Base-by-base conservation (phyloP, 352 stramenopile genomes). In the Globisporangium cederbergense region DNA sequence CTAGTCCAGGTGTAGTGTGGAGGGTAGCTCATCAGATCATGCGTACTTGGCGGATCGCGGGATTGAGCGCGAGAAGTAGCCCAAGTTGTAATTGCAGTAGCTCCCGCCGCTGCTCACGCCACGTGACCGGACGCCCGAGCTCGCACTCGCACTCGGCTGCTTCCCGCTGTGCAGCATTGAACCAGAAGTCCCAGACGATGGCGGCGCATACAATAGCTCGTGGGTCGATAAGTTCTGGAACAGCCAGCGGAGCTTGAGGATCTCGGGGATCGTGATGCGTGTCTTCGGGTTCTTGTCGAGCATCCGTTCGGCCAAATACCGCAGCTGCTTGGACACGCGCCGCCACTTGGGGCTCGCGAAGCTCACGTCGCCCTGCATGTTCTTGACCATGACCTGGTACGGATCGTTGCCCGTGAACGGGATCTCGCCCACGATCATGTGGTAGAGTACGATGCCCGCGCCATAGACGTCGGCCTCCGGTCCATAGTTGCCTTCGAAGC, bases 391-490 rank as follows among this genome's bases (percentile, higher is more conserved):
- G 57, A 88, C 55, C 32, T 85, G 76, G 59, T 88, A 81, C 25
- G 62, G 67, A 56, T 87, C 69, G 0, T 45, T 51, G 25, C 79
- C 72, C 6, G 22, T 43, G 58, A 89, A 90, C 36, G 79, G 81
- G 20, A 83, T 74, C 30, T 71, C 58, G 11, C 81, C 81, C 7
- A 67, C 67, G 45, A 90, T 52, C 79, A 89, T 89, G 67, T 86
- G 76, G 64, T 79, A 89, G 40, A 89, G 55, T 25, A 89, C 77
- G 34, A 90, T 68, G 9, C 79, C 79, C 16, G 72, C 81, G 13
- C 81, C 77, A 58, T 90, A 90, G 20, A 89, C 77, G 51, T 90
- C 81, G 40, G 77, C 73, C 50, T 85, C 76, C 0, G 71, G 76
- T 7, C 78, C 81, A 34, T 68, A 79, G 4, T 25, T 64, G 5